Evolutionary conservation across 2,329 filamentous ascomycete species (phyloP), one percentile per base, ranked within the genome.

Genomic region (Mollisiaceae sp.): DNA sequence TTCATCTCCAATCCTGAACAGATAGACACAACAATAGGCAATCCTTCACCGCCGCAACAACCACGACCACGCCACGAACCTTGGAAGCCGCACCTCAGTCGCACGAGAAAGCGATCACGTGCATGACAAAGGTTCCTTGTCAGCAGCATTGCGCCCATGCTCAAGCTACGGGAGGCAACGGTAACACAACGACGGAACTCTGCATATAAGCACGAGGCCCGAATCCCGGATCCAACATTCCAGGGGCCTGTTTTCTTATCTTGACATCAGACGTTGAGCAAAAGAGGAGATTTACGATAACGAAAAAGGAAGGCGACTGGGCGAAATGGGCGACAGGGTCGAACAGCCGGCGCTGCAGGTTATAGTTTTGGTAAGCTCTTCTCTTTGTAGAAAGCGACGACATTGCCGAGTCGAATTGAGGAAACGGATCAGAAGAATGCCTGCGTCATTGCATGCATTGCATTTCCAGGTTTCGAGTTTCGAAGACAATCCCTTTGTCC

Each of bases 351-450:
- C 86, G 47, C 79, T 93, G 79, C 89, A 93, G 79, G 88, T 93
- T 56, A 91, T 92, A 79, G 83, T 93, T 65, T 78, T 93, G 81
- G 90, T 93, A 81, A 82, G 89, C 84, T 20, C 22, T 41, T 45
- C 11, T 27, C 27, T 54, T 41, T 9, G 36, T 14, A 27, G 32
- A 24, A 22, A 22, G n/a, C 24, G 55, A 18, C n/a, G 20, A 27
- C 38, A 14, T 24, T 54, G 22, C 15, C 15, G n/a, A 32, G 32
- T 43, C 24, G 20, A 20, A 6, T 32, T 18, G 47, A 27, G 27
- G 15, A 24, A 41, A 18, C 43, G 38, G 71, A 68, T 76, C 78
- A 69, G 79, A 72, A 66, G 15, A 27, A 9, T 32, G 18, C 24
- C 52, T 38, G 41, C 57, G 52, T 14, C 38, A 32, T 59, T 47